These are phyloP conservation scores for Fusarium compactum DNA, from an alignment of 2,329 filamentous ascomycete species.

Conservation along the genomic window DNA sequence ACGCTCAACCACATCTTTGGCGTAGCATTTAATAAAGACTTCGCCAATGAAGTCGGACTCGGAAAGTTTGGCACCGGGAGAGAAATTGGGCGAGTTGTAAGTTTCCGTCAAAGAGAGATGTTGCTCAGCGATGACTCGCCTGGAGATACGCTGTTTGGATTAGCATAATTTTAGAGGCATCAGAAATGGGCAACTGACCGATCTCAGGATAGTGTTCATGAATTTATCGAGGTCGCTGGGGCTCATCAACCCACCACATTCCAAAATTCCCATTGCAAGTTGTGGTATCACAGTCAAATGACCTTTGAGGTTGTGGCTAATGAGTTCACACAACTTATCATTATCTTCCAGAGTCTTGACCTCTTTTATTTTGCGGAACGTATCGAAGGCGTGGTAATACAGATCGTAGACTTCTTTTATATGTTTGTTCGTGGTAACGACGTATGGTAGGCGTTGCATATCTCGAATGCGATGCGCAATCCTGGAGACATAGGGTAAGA, in stretches of 20 bases:
- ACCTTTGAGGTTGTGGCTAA: constrained; percentile 83
- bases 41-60: constrained; percentile 91
- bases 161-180: not conserved
- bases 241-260: constrained; percentile 86
- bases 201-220: constrained; percentile 93
- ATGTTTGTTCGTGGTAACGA: constrained; percentile 94
- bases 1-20: constrained; percentile 86
- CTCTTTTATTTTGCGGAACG: constrained; percentile 84
- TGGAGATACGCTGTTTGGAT: constrained; percentile 80
- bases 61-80: constrained; percentile 78
- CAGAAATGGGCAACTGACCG: constrained; percentile 67
- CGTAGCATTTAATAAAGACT: constrained; percentile 93
- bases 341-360: constrained; percentile 91
- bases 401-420: constrained; percentile 96
- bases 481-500: constrained; percentile 58
- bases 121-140: constrained; percentile 96
- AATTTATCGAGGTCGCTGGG: constrained; percentile 88
- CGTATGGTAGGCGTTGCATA: constrained; percentile 96
- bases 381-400: constrained; percentile 97
- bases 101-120: constrained; percentile 95
- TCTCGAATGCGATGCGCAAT: constrained; percentile 95
- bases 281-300: constrained; percentile 95
- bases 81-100: constrained; percentile 91
- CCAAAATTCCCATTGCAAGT: constrained; percentile 91
- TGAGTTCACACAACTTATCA: constrained; percentile 83